Conservation (phyloP, 106 monocot species). For the Allium cepa region DNA sequence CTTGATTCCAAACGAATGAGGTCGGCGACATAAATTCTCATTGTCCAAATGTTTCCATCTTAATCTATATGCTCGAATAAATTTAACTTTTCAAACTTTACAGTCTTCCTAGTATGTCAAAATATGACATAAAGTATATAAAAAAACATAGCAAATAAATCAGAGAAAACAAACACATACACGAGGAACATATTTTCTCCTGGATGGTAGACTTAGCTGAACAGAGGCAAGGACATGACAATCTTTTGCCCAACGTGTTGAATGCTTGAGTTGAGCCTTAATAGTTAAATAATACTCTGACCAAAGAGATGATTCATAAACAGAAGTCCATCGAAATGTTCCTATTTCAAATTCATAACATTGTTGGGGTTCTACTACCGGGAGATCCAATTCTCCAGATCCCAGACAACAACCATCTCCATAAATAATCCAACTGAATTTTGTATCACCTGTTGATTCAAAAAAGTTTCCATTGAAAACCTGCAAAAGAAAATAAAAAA, state of each 20-base stretch:
- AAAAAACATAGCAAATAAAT: neutral
- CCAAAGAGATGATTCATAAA: conserved; percentile 47
- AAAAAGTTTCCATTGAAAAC: conserved; percentile 76
- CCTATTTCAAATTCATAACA: conserved; percentile 36
- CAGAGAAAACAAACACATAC: conserved; percentile 22
- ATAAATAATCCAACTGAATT: conserved; percentile 72
- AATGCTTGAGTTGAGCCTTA: conserved; percentile 28
- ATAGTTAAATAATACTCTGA: conserved; percentile 69
- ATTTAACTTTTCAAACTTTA: no score
- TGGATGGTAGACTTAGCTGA: conserved; percentile 53
- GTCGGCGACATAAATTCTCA: no score
- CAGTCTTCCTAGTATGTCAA: no score
- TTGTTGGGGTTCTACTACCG: conserved; percentile 51
- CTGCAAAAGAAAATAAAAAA: conserved; percentile 39
- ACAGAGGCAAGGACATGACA: conserved; percentile 84
- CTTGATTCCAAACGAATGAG: no score
- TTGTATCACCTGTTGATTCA: conserved; percentile 52
- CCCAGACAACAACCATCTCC: conserved; percentile 74
- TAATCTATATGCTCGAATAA: no score
- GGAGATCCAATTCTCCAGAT: conserved; percentile 55
- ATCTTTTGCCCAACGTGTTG: conserved; percentile 68
- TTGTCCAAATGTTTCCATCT: no score
- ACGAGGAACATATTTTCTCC: conserved; percentile 26
- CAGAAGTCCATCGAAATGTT: conserved; percentile 66
- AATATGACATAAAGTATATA: no score